Evolutionary conservation across 345 rosid species (phyloP).

Genomic region (Excoecaria cochinchinensis): DNA sequence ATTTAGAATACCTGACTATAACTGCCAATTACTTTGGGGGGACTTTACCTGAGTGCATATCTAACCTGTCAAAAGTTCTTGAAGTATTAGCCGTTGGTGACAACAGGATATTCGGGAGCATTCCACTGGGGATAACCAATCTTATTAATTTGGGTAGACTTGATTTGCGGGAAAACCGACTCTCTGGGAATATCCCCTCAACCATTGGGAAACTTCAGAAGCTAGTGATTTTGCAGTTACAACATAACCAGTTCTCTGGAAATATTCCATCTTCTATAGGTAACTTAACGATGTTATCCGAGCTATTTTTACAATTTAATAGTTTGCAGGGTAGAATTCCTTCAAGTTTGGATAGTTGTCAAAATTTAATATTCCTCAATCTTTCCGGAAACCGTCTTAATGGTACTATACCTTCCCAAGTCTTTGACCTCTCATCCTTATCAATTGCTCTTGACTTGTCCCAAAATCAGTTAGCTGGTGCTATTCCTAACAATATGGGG

Average conservation of each 20-base stretch:
- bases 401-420: background rate
- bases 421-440: background rate
- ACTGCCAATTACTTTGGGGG: constrained; percentile 15
- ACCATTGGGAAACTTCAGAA: background rate
- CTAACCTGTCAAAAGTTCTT: constrained; percentile 1
- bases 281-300: background rate
- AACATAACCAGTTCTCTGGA: background rate
- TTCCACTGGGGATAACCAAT: constrained; percentile 11
- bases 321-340: constrained; percentile 18
- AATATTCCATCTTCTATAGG: constrained; percentile 10
- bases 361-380: background rate
- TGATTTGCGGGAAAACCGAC: background rate
- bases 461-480: background rate
- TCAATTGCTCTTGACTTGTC: background rate
- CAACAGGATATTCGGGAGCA: constrained; percentile 1
- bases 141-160: constrained; percentile 15
- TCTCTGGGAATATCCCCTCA: constrained; percentile 7
- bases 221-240: background rate
- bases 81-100: fast-evolving
- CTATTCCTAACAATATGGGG: background rate
- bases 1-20: background rate
- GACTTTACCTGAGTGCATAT: background rate
- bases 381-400: background rate
- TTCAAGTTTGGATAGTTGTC: background rate
- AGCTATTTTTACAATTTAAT: background rate